These are phyloP conservation scores for Pholiota microspora DNA, from an alignment of 768 basidiomycete species.

Conservation along the genomic window DNA sequence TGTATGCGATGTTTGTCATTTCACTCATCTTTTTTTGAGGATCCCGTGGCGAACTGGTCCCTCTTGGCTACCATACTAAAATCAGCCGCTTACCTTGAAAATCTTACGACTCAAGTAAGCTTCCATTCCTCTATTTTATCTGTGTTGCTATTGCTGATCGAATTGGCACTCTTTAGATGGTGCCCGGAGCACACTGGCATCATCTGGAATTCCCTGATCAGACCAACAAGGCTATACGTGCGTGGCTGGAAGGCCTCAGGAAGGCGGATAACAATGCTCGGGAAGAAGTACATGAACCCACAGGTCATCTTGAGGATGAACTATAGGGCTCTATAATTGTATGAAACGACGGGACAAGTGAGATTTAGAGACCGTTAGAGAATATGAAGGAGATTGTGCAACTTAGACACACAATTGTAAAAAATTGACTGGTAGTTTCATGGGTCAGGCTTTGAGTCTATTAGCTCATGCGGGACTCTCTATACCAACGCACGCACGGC, in stretches of 20 bases:
- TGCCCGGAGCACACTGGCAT: slow-evolving; percentile 63
- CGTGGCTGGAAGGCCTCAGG: slow-evolving; percentile 42
- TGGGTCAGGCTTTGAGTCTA: no score
- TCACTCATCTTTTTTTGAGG: slow-evolving; percentile 26
- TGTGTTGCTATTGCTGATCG: no score
- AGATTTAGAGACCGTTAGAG: no score
- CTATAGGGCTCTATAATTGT: not conserved
- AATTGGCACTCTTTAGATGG: slow-evolving; percentile 39
- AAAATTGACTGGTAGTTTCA: no score
- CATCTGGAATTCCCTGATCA: slow-evolving; percentile 57
- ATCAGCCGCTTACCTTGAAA: slow-evolving; percentile 36
- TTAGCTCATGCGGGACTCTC: no score
- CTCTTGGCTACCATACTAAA: slow-evolving; percentile 29
- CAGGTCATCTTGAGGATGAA: slow-evolving; percentile 1
- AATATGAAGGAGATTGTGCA: no score
- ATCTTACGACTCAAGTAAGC: slow-evolving; percentile 37
- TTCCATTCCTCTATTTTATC: not conserved
- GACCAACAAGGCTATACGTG: slow-evolving; percentile 49
- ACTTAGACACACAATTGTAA: no score
- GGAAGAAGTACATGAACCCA: not conserved
- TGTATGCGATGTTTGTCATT: no score
- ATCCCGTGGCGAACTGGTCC: slow-evolving; percentile 48
- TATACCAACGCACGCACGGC: no score
- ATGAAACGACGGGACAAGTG: no score
- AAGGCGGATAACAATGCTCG: not conserved